Conservation (phyloP, 345 rosid genomes). For the Aquilaria yunnanensis region DNA sequence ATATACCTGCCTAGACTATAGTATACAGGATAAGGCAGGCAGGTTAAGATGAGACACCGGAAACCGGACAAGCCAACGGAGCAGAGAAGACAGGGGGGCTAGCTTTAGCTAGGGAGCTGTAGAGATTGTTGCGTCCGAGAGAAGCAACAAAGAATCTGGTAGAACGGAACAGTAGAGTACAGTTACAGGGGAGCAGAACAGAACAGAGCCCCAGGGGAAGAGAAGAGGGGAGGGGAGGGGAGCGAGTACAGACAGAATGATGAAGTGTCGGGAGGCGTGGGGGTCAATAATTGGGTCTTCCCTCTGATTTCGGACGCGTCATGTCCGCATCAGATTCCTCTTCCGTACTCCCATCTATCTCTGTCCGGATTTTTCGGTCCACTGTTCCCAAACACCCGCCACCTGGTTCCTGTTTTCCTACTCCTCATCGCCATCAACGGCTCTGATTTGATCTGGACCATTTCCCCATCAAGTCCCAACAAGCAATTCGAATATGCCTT, state of each 20-base stretch:
- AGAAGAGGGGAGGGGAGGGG: conserved; percentile 13
- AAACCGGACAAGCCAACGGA: not conserved
- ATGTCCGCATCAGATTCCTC: conserved; percentile 61
- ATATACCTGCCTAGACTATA: no score
- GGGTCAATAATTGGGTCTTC: conserved; percentile 45
- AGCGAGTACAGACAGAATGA: conserved; percentile 40
- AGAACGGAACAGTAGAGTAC: conserved; percentile 4
- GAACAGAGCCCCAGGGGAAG: conserved; percentile 11
- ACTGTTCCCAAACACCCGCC: conserved; percentile 16
- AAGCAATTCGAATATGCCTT: no score
- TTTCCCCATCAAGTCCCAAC: no score
- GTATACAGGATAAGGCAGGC: no score
- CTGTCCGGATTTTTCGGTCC: conserved; percentile 48
- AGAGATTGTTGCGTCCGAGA: no score
- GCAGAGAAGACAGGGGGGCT: not conserved
- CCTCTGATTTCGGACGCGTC: conserved; percentile 69
- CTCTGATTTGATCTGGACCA: no score
- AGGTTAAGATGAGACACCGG: no score
- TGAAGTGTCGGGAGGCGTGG: conserved; percentile 59
- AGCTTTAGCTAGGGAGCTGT: not conserved
- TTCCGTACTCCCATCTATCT: conserved; percentile 36
- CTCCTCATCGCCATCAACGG: no score
- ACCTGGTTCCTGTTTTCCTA: no score
- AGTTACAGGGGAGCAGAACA: conserved; percentile 15
- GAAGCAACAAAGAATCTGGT: not conserved